Base-by-base conservation (phyloP, 2,329 filamentous ascomycete genomes). In the Ophiostoma angusticollis region DNA sequence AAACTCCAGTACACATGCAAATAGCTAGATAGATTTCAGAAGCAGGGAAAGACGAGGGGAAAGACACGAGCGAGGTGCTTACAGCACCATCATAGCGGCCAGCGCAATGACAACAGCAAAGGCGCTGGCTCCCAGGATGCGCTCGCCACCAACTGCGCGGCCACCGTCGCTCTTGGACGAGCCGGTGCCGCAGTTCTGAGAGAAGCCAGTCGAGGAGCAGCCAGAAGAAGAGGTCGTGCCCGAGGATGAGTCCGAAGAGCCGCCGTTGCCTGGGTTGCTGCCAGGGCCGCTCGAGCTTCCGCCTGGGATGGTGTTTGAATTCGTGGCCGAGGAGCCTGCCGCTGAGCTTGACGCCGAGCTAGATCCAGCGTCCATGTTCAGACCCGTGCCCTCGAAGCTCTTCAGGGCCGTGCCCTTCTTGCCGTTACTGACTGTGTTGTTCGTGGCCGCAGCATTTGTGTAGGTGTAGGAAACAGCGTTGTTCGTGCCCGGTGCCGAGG, bases 371-470 rank as follows among this genome's bases (percentile, higher is more conserved):
- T 70, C 57, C 72, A 80, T 84, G 54, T 96, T 70, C 30, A 79
- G 69, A 37, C 91, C 91, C 2, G 82, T 84, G n/a, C 77, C 87
- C 38, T 78, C 63, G 46, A 96, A 74, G 18, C 83, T 91, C 47
- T 76, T 79, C 22, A 98, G 70, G 11, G 85, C 64, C 35, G 86
- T 91, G 36, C 67, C 57, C 55, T 86, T 78, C 58, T 87, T 64
- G 48, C 80, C 78, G 53, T 93, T 78, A 37, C 77, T 62, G 42
- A 96, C 72, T 1, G 84, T 83, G 58, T 80, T 64, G 63, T 94
- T 89, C 42, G 81, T 80, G 41, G 70, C 83, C 1, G 60, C 58
- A 17, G 57, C 52, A 52, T 74, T 65, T 45, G 71, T 79, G 67
- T 83, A 94, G 48, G 76, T 72, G 69, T 96, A 98, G 18, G 79